These are phyloP conservation scores for Mycena maculata DNA, from an alignment of 768 basidiomycete species.

Conservation along the genomic window DNA sequence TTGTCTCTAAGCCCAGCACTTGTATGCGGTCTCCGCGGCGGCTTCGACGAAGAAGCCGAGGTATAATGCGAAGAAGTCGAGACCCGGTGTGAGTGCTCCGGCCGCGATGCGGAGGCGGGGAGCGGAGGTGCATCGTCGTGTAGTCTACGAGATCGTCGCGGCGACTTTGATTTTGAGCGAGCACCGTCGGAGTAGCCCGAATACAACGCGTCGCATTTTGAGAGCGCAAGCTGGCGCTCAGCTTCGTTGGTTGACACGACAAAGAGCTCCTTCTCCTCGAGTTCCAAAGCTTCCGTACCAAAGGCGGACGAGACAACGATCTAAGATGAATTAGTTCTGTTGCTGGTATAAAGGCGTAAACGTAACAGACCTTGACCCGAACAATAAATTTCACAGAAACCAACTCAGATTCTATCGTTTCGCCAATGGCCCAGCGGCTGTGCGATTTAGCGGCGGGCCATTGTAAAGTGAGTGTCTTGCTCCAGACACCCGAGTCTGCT, in stretches of 20 bases:
- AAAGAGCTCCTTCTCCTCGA: constrained; percentile 73
- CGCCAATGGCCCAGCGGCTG: constrained; percentile 83
- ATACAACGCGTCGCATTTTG: constrained; percentile 61
- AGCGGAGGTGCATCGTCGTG: constrained; percentile 46
- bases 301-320: constrained; percentile 64
- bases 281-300: constrained; percentile 75
- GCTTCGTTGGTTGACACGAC: constrained; percentile 77
- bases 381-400: constrained; percentile 77
- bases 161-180: constrained; percentile 69
- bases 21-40: constrained; percentile 72
- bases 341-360: constrained; percentile 28
- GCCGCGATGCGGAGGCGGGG: constrained; percentile 54
- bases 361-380: constrained; percentile 67
- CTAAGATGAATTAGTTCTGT: constrained; percentile 42
- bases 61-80: constrained; percentile 37
- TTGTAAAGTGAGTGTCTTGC: constrained; percentile 73
- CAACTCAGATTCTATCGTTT: constrained; percentile 75
- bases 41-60: constrained; percentile 43
- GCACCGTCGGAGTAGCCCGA: constrained; percentile 37
- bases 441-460: constrained; percentile 78
- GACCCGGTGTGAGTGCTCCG: constrained; percentile 31
- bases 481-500: constrained; percentile 69
- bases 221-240: constrained; percentile 72
- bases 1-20: constrained; percentile 78
- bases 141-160: constrained; percentile 56